Evolutionary conservation across 139 green algal species (phyloP).

Genomic region (Coelastrella sp.): DNA sequence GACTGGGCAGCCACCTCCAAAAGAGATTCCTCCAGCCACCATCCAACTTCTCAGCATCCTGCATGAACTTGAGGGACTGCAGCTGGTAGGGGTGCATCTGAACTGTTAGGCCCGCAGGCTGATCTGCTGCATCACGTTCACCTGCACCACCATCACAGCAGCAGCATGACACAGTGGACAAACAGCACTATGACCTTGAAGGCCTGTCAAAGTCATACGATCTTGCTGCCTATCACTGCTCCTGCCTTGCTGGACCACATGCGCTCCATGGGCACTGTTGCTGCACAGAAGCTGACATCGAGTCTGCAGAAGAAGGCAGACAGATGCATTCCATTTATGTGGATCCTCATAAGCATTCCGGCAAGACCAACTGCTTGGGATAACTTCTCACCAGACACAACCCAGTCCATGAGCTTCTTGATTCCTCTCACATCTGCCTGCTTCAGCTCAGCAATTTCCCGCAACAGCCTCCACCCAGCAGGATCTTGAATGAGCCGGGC

Average conservation of each 20-base stretch:
- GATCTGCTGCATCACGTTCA: slow-evolving; percentile 54
- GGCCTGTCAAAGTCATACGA: no score
- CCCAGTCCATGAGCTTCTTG: slow-evolving; percentile 40
- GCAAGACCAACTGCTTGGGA: no score
- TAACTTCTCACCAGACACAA: no score
- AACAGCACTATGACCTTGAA: no score
- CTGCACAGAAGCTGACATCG: no score
- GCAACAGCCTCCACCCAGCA: slow-evolving; percentile 10
- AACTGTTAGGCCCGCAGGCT: slow-evolving; percentile 71
- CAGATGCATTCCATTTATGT: no score
- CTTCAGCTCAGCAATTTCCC: not conserved
- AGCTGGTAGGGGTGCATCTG: slow-evolving; percentile 75
- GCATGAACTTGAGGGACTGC: slow-evolving; percentile 81
- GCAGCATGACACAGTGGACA: not conserved
- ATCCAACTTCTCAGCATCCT: not conserved
- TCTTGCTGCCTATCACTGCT: no score
- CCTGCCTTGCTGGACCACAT: no score
- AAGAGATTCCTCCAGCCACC: slow-evolving; percentile 54
- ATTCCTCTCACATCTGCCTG: not conserved
- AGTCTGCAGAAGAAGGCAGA: no score
- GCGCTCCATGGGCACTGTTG: no score
- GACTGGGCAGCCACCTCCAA: slow-evolving; percentile 47
- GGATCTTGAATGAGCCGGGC: not conserved
- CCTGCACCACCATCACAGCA: not conserved
- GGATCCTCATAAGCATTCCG: no score